phyloP scores from a whole-genome alignment of 1,284 basidiomycete species.

The Pseudozyma pruni region DNA sequence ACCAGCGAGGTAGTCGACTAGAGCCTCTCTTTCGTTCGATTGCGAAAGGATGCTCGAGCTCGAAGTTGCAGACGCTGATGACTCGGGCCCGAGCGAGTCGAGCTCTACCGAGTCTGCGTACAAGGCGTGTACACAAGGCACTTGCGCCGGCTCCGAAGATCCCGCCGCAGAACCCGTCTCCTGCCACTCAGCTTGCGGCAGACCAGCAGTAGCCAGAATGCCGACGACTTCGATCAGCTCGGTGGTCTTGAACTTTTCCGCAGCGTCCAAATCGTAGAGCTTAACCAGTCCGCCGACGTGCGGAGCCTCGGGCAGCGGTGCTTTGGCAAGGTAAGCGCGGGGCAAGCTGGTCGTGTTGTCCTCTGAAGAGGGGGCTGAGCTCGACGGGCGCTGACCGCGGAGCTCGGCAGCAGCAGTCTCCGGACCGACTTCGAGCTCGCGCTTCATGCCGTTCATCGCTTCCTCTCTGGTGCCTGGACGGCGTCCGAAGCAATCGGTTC shows the following conservation, averaged over 20 bases:
- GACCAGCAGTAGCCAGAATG: conserved; percentile 48
- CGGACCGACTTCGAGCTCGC: conserved; percentile 47
- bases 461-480: conserved; percentile 59
- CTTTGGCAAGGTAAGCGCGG: conserved; percentile 28
- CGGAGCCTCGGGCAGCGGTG: conserved; percentile 24
- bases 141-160: conserved; percentile 15
- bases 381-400: conserved; percentile 3
- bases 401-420: conserved; percentile 38
- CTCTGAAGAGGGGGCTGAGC: conserved; percentile 1
- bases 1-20: conserved; percentile 50
- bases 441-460: conserved; percentile 57
- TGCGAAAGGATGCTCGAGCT: conserved; percentile 16
- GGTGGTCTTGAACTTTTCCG: conserved; percentile 59
- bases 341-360: conserved; percentile 14
- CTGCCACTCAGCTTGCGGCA: conserved; percentile 50
- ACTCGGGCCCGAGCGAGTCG: conserved; percentile 7
- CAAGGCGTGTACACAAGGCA: conserved; percentile 57
- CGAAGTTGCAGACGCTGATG: background rate
- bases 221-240: conserved; percentile 63
- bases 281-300: conserved; percentile 48
- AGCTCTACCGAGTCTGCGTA: conserved; percentile 34
- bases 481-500: conserved; percentile 87
- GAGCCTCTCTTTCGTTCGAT: conserved; percentile 8
- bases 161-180: conserved; percentile 28
- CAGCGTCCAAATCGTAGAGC: conserved; percentile 57